phyloP scores from a whole-genome alignment of 257 asterid species.

The Lycium barbarum region DNA sequence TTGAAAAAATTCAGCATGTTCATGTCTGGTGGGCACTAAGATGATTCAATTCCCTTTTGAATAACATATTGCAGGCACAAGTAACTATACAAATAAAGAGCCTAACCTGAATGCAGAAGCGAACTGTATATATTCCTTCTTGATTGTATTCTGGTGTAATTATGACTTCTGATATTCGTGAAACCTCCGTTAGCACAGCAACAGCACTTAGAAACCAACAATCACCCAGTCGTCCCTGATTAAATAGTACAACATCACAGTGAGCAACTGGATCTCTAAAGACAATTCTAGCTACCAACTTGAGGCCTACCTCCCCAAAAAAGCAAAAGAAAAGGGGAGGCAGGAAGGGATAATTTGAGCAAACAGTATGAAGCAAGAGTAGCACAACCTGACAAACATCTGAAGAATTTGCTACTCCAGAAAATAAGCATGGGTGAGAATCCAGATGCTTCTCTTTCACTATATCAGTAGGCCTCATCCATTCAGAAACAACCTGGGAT shows the following conservation, averaged over 20 bases:
- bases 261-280: constrained; percentile 28
- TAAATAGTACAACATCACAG: constrained; percentile 38
- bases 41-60: background rate
- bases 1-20: background rate
- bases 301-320: constrained; percentile 5
- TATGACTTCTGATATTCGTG: constrained; percentile 92
- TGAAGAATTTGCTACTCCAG: constrained; percentile 89
- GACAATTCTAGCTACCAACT: constrained; percentile 1
- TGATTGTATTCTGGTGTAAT: constrained; percentile 91
- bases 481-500: constrained; percentile 78
- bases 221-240: constrained; percentile 96
- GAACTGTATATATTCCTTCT: constrained; percentile 96
- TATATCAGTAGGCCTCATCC: constrained; percentile 95
- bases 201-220: constrained; percentile 99
- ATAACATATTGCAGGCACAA: background rate
- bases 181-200: constrained; percentile 95
- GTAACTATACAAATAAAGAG: constrained; percentile 23
- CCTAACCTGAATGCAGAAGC: constrained; percentile 95
- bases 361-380: constrained; percentile 23
- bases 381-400: constrained; percentile 96
- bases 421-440: constrained; percentile 81
- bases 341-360: constrained; percentile 5
- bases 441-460: constrained; percentile 77
- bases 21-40: background rate
- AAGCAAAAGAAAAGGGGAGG: background rate